These are phyloP conservation scores for Neurospora intermedia DNA, from an alignment of 495 filamentous ascomycete genomes.

Conservation along the genomic window DNA sequence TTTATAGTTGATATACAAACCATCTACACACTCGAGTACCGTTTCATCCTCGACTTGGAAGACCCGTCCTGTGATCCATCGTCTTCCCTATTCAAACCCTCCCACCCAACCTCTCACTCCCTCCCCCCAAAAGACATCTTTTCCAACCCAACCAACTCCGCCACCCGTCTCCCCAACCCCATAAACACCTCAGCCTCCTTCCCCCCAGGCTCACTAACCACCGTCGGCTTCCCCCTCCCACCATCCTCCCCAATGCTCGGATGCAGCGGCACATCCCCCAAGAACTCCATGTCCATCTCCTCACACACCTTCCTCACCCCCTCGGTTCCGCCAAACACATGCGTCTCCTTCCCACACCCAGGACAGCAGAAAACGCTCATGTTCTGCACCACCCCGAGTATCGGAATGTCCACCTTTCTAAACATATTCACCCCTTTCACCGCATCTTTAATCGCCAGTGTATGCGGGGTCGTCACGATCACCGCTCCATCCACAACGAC, in stretches of 20 bases:
- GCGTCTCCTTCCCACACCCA: conserved; percentile 58
- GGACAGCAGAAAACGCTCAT: conserved; percentile 86
- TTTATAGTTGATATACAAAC: background rate
- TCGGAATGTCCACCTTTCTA: conserved; percentile 60
- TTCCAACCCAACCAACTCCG: conserved; percentile 33
- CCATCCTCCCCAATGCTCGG: conserved; percentile 80
- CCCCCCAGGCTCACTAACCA: conserved; percentile 73
- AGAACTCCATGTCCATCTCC: conserved; percentile 46
- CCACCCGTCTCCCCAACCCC: conserved; percentile 54
- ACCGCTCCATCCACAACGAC: conserved; percentile 69
- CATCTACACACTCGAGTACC: background rate
- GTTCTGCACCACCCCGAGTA: conserved; percentile 90
- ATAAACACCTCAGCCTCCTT: conserved; percentile 60
- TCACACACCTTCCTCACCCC: conserved; percentile 32
- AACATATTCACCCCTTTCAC: conserved; percentile 90
- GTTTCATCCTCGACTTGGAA: background rate
- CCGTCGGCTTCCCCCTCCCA: conserved; percentile 80
- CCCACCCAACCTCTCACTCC: background rate
- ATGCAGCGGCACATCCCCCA: conserved; percentile 88
- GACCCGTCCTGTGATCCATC: background rate
- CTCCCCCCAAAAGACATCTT: background rate
- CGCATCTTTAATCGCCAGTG: conserved; percentile 79
- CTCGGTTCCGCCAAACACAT: conserved; percentile 59
- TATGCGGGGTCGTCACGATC: conserved; percentile 90
- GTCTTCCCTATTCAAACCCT: background rate